Evolutionary conservation across 148 eudicot species (phyloP).

Genomic region (Beta vulgaris): DNA sequence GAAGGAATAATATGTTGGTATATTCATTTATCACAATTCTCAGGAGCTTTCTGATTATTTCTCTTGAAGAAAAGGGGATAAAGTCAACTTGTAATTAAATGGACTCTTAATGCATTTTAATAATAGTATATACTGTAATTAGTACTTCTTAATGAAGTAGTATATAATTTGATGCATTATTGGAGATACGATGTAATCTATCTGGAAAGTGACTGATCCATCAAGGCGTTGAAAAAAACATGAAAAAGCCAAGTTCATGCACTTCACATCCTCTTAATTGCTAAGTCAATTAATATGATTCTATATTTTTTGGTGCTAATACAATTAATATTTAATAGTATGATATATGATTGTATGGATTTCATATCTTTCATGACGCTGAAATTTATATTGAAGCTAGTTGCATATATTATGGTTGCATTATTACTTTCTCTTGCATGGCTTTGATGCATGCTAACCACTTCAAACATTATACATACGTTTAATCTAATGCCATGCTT

Average conservation of each 20-base stretch:
- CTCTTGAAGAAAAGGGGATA: not conserved
- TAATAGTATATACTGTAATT: too few relatives aligned
- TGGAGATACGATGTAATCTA: constrained; percentile 7
- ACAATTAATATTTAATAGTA: too few relatives aligned
- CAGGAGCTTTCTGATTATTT: not conserved
- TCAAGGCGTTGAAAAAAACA: not conserved
- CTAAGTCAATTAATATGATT: not conserved
- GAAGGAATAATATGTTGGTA: too few relatives aligned
- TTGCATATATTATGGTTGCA: too few relatives aligned
- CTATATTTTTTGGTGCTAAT: not conserved
- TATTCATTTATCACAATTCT: not conserved
- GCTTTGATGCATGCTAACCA: constrained; percentile 3
- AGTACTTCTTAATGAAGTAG: too few relatives aligned
- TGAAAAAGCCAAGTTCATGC: constrained; percentile 16
- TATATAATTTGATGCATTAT: not conserved
- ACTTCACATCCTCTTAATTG: not conserved
- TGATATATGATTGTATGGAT: not conserved
- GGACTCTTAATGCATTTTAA: too few relatives aligned
- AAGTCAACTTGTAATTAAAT: too few relatives aligned
- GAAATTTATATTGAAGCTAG: not conserved
- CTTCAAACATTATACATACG: not conserved
- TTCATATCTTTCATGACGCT: not conserved
- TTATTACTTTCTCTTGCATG: not conserved
- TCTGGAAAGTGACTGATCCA: constrained; percentile 3
- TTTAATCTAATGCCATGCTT: too few relatives aligned